These are phyloP conservation scores for Diospyros kaki DNA, from an alignment of 148 eudicot genomes.

Conservation along the genomic window DNA sequence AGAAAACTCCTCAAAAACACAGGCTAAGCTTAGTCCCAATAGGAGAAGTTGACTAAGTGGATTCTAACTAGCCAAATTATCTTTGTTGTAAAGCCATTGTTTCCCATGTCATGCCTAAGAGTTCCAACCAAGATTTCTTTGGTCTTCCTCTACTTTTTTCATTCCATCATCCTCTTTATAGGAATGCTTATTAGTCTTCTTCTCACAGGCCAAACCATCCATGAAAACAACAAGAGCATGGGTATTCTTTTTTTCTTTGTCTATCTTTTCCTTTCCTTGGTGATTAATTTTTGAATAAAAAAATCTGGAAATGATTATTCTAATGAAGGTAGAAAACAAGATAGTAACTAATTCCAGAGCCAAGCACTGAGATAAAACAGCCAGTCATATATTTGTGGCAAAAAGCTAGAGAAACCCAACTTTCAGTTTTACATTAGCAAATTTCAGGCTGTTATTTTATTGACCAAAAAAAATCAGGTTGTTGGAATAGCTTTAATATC, in stretches of 20 bases:
- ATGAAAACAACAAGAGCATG: background rate
- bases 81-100: too few relatives aligned
- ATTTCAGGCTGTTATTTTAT: background rate
- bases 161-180: too few relatives aligned
- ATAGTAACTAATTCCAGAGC: background rate
- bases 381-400: background rate
- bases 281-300: background rate
- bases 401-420: background rate
- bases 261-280: background rate
- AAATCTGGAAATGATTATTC: background rate
- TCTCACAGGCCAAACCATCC: too few relatives aligned
- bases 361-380: conserved; percentile 1
- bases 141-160: too few relatives aligned
- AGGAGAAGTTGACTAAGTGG: too few relatives aligned
- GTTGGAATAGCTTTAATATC: background rate
- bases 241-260: background rate
- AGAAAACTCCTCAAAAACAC: background rate
- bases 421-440: background rate
- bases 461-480: background rate
- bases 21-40: too few relatives aligned
- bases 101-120: too few relatives aligned
- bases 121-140: too few relatives aligned
- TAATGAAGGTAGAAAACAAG: background rate
- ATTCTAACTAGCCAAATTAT: too few relatives aligned
- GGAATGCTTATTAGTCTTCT: too few relatives aligned